Percentiles rank a stretch among this genome's conserved stretches.
Evolutionary conservation across 192 early-diverging fungal genomes (phyloP).

Genomic region (Entomortierella parvispora): DNA sequence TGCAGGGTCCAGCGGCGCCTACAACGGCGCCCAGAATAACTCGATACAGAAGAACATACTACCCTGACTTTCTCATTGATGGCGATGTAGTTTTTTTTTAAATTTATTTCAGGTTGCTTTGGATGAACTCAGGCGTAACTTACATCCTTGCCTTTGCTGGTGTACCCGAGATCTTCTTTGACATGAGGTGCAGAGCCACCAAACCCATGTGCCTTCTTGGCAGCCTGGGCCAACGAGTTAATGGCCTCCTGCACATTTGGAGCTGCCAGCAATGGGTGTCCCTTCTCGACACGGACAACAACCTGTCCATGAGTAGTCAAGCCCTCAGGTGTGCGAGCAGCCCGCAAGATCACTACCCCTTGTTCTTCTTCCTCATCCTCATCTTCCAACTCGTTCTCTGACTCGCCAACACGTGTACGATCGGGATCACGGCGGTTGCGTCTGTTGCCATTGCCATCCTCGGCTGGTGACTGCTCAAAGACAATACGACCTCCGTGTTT

Average conservation of each 20-base stretch:
- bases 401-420: conserved; percentile 23
- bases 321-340: background rate
- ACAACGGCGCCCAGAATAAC: no score
- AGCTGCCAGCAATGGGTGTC: conserved; percentile 28
- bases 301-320: conserved; percentile 19
- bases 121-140: background rate
- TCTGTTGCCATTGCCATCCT: background rate
- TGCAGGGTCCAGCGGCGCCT: no score
- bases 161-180: conserved; percentile 1
- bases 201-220: conserved; percentile 34
- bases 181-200: background rate
- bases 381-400: background rate
- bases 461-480: conserved; percentile 27
- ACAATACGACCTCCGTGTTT: conserved; percentile 24
- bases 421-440: conserved; percentile 15
- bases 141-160: conserved; percentile 30
- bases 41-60: no score
- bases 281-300: conserved; percentile 19
- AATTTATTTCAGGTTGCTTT: background rate
- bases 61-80: no score
- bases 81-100: no score
- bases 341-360: conserved; percentile 16
- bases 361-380: background rate
- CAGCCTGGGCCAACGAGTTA: conserved; percentile 22
- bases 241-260: conserved; percentile 38